Evolutionary conservation across 192 early-diverging fungal species (phyloP), one percentile per base, ranked within the genome.

Genomic region (Rhizoclosmatium sp.): DNA sequence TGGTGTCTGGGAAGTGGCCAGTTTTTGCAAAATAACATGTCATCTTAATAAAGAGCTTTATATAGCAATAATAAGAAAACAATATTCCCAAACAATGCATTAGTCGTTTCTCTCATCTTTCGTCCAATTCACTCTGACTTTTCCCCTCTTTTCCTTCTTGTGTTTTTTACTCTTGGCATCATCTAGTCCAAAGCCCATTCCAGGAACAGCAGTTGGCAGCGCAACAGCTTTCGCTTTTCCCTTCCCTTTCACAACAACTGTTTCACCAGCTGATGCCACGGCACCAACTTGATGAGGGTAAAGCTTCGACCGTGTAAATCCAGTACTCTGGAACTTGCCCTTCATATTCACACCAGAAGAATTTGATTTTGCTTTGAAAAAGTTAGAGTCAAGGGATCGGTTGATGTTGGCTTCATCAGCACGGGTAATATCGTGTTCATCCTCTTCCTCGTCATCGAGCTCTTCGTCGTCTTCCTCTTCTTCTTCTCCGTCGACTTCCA

Each of bases 241-340:
- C 49, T 81, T 81, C 49, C 46, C 80, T n/a, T 76, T 81, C 40
- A 59, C 74, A 19, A 62, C 39, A 31, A 60, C 12, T n/a, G 1
- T 3, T 51, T 72, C 62, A 4, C 78, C 78, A 60, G 69, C 78
- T 3, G 78, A 72, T 42, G 70, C 78, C 16, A 7, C 1, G 4
- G 70, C 78, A 21, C 78, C 62, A n/a, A 80, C 70, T 58, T 92
- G 91, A 69, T 92, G 89, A 23, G 91, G 90, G 78, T 88, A 93
- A 48, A 92, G 54, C 23, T 90, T 87, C 9, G 91, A 90, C 16
- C 93, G 77, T 7, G 77, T 81, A 47, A 87, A 83, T 64, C 85
- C 83, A 39, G 58, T 71, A 0, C 73, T 66, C 42, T 49, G 42
- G 41, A 82, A 78, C 68, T 86, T 86, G 14, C 87, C 87, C 41